Evolutionary conservation across 805 yeast species (phyloP), one percentile per base, ranked within the genome.

Genomic region (Kazachstania africana): DNA sequence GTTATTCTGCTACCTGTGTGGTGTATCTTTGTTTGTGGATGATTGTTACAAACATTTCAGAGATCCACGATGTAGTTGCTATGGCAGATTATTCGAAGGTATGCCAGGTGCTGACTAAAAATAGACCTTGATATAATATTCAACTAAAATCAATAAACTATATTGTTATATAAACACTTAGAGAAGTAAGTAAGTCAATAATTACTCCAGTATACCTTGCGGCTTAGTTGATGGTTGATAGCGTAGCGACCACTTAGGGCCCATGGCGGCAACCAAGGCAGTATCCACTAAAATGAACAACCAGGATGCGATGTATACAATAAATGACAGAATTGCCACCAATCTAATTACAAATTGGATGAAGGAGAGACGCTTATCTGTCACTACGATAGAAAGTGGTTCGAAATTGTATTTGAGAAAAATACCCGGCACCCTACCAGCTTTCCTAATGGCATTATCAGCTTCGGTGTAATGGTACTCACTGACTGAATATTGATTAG

Each of bases 371-470:
- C 97, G 66, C 33, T 59, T 64, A 47, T 88, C 96, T 16, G 64
- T 65, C 14, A 85, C 66, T 3, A 70, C 56, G 43, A 91, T 65
- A 28, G 75, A 69, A 26, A 91, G 71, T 4, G 96, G 88, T 47
- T 91, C 97, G 51, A 91, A 84, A 42, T 84, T 84, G 53, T 87
- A 88, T 34, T 69, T 72, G 60, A 91, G 72, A 47, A 70, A 80
- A 16, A 88, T 75, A 0, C 95, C 96, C 4, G 96, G 93, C 4
- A 68, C 51, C 16, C 57, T 57, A 9, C 36, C 36, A 20, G 39
- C 26, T 12, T 26, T 31, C 12, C 20, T 17, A 12, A 27, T 26
- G 3, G 27, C 15, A 12, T 37, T 33, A 12, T 43, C 40, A 27
- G 41, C 36, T 12, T 36, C 37, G 18, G 29, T 24, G 20, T 47